These are phyloP conservation scores for Hamigera avellanea DNA, from an alignment of 495 filamentous ascomycete species.

Conservation along the genomic window DNA sequence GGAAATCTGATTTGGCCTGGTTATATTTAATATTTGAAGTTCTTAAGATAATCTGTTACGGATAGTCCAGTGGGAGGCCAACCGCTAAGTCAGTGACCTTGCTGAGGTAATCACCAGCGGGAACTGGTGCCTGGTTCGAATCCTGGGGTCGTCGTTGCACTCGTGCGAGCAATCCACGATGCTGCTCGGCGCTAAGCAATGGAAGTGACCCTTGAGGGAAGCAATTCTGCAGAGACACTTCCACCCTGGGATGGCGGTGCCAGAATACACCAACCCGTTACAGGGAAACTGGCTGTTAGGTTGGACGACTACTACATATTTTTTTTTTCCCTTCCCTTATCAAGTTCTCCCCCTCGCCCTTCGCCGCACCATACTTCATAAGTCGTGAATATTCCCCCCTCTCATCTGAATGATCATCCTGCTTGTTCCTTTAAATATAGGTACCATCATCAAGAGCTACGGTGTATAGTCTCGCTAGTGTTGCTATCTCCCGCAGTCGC, in stretches of 20 bases:
- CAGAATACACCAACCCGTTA: slow-evolving; percentile 44
- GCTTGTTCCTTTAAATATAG: too few relatives aligned
- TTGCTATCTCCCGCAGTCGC: too few relatives aligned
- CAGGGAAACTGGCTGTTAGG: slow-evolving; percentile 31
- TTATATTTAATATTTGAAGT: too few relatives aligned
- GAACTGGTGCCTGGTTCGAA: slow-evolving; percentile 50
- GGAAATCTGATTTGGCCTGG: too few relatives aligned
- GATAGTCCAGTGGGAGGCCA: slow-evolving; percentile 36
- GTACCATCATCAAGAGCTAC: too few relatives aligned
- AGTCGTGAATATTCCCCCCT: too few relatives aligned
- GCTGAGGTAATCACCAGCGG: slow-evolving; percentile 31
- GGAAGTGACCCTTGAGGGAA: slow-evolving; percentile 52
- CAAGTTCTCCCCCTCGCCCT: too few relatives aligned
- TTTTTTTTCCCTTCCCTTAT: too few relatives aligned
- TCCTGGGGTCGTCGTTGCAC: slow-evolving; percentile 44
- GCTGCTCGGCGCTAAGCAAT: slow-evolving; percentile 48
- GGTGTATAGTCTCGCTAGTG: too few relatives aligned
- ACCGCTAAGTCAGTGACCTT: slow-evolving; percentile 30
- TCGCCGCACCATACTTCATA: too few relatives aligned
- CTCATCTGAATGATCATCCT: too few relatives aligned
- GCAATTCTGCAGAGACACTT: slow-evolving; percentile 54
- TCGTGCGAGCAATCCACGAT: slow-evolving; percentile 51
- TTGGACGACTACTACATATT: slow-evolving; percentile 19
- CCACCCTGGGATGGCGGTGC: slow-evolving; percentile 48
- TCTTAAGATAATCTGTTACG: slow-evolving; percentile 27